phyloP scores from a whole-genome alignment of 75 land plant species.

The Selaginella tamariscina region DNA sequence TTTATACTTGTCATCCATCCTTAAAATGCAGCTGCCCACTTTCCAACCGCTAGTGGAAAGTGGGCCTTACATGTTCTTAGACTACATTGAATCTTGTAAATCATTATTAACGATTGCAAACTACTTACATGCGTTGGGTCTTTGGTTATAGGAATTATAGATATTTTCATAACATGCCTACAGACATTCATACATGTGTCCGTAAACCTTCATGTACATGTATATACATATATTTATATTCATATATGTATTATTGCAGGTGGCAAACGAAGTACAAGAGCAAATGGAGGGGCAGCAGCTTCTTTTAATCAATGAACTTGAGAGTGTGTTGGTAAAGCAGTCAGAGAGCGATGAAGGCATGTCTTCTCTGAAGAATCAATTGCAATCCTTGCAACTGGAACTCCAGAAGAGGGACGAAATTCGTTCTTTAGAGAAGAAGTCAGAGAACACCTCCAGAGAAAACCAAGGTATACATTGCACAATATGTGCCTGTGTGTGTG shows the following conservation, averaged over 20 bases:
- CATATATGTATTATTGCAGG: too few species aligned
- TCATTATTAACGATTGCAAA: too few species aligned
- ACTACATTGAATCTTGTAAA: too few species aligned
- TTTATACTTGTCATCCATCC: background rate
- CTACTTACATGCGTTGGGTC: too few species aligned
- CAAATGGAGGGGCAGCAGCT: background rate
- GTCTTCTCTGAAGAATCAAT: slow-evolving; percentile 3
- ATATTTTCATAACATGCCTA: too few species aligned
- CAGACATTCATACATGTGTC: too few species aligned
- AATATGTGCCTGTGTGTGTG: too few species aligned
- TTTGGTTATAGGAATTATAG: too few species aligned
- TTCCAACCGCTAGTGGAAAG: background rate
- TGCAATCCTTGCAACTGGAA: slow-evolving; percentile 13
- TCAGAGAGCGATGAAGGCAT: slow-evolving; percentile 2
- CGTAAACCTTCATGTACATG: too few species aligned
- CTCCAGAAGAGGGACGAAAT: slow-evolving; percentile 4
- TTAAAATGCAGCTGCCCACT: background rate
- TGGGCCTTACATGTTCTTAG: background rate
- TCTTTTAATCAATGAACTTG: background rate
- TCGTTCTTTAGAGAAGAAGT: background rate
- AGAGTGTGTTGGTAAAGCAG: slow-evolving; percentile 12
- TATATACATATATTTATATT: too few species aligned
- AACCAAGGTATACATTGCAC: too few species aligned
- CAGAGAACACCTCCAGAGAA: background rate
- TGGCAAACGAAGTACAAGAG: background rate